Percentiles rank a stretch among this genome's conserved stretches.
These are phyloP conservation scores for Plasmodium ovale DNA, from an alignment of 169 alveolate genomes.

Conservation along the genomic window DNA sequence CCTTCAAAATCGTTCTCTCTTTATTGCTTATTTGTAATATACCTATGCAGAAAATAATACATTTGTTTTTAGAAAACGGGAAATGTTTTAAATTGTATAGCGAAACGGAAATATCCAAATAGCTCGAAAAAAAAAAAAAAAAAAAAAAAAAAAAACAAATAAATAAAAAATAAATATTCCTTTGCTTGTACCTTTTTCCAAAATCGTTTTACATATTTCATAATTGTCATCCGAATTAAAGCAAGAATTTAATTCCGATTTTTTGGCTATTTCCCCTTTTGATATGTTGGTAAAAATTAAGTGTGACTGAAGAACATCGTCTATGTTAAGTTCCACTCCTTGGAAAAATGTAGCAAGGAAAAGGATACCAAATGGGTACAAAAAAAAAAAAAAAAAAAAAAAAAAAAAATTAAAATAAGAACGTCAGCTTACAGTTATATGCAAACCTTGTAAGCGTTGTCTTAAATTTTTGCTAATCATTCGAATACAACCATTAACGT, in stretches of 20 bases:
- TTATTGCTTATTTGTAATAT: slow-evolving; percentile 91
- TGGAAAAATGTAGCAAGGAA: no score
- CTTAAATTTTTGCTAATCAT: no score
- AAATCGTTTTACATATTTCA: slow-evolving; percentile 91
- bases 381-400: no score
- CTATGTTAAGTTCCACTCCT: slow-evolving; percentile 93
- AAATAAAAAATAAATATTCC: neutral
- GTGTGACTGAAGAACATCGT: slow-evolving; percentile 94
- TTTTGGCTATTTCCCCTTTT: slow-evolving; percentile 95
- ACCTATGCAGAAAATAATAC: slow-evolving; percentile 67
- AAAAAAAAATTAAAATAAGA: no score
- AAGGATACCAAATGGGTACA: no score
- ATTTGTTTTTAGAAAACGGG: no score
- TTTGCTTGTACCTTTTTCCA: slow-evolving; percentile 91
- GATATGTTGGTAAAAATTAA: slow-evolving; percentile 94
- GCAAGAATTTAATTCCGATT: slow-evolving; percentile 90
- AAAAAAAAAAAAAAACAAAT: neutral
- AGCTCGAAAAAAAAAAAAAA: slow-evolving; percentile 69
- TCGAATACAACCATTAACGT: neutral
- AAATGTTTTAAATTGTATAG: no score
- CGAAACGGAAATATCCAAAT: neutral
- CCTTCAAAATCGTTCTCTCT: slow-evolving; percentile 89
- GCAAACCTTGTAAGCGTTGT: no score
- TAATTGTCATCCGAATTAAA: slow-evolving; percentile 91
- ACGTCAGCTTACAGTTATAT: no score